Evolutionary conservation across 2,329 filamentous ascomycete species (phyloP), one percentile per base, ranked within the genome.

Genomic region (Claviceps humidiphila): DNA sequence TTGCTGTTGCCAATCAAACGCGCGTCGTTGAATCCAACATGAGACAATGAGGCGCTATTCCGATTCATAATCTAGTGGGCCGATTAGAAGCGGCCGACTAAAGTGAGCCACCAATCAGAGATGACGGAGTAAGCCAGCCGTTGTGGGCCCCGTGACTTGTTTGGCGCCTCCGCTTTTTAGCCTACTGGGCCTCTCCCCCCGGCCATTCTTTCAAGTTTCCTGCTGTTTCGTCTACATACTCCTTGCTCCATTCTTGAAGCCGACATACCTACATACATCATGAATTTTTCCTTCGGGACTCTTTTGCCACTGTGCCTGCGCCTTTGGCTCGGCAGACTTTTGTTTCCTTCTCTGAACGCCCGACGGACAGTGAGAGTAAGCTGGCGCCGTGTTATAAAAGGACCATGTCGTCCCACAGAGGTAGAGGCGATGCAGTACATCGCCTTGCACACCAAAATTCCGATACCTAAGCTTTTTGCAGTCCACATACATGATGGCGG

Each of bases 361-460:
- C 52, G 51, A 22, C 41, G 14, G 7, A 51, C 51, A 11, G 26
- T 55, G 1, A 58, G 62, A 56, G 59, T 64, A 1, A 64, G 63
- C 56, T 58, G 55, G 59, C 56, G 61, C 49, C 59, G 62, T 40
- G 37, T 65, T 49, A 61, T 64, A 54, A 64, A 64, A 51, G 61
- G 62, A 53, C 63, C 62, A 57, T 62, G 60, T 51, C 51, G 56
- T 17, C 62, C 60, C 5, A 50, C 59, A 1, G 62, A 65, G 54
- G 53, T 64, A 4, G 62, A 64, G 49, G 63, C 61, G 13, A 60
- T 65, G 59, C 58, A 60, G 49, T 66, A 64, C 48, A 52, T 66
- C 50, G 58, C 61, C 40, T 37, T 46, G 46, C 54, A 64, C 48
- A 64, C 63, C 34, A 51, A 49, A 2, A 56, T 66, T 37, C 63